These are phyloP conservation scores for Jacaranda mimosifolia DNA, from an alignment of 257 asterid species.

Conservation along the genomic window DNA sequence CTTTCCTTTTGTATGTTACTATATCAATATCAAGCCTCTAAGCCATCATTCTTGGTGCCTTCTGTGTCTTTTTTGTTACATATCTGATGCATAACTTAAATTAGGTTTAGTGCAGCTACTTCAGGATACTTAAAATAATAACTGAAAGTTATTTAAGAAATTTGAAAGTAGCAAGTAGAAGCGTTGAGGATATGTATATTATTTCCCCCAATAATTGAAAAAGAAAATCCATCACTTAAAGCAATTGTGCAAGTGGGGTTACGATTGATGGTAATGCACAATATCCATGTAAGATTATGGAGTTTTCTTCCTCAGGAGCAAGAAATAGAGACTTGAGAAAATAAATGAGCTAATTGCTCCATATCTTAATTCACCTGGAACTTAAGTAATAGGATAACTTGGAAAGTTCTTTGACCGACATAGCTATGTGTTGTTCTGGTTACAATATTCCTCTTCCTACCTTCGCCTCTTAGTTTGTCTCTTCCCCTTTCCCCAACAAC, in stretches of 20 bases:
- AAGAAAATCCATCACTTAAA: background rate
- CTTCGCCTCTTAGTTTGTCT: background rate
- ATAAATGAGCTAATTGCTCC: background rate
- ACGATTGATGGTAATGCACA: too few relatives aligned
- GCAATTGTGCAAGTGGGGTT: background rate
- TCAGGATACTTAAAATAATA: background rate
- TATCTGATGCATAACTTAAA: background rate
- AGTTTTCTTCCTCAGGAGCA: background rate
- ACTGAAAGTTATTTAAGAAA: background rate
- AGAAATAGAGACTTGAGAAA: constrained; percentile 2
- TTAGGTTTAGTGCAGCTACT: background rate
- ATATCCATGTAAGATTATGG: background rate
- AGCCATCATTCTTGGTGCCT: background rate
- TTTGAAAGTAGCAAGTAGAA: too few relatives aligned
- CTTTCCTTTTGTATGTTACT: background rate
- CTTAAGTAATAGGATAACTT: background rate
- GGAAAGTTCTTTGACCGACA: too few relatives aligned
- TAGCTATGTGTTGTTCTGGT: too few relatives aligned
- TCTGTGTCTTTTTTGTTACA: too few relatives aligned
- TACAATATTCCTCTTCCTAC: too few relatives aligned
- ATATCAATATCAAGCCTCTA: constrained; percentile 8
- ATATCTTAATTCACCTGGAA: background rate
- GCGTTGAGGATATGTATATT: too few relatives aligned
- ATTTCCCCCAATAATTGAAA: too few relatives aligned
- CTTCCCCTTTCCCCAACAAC: constrained; percentile 4